These are phyloP conservation scores for Boletus speciosus DNA, from an alignment of 768 basidiomycete species.

Conservation along the genomic window DNA sequence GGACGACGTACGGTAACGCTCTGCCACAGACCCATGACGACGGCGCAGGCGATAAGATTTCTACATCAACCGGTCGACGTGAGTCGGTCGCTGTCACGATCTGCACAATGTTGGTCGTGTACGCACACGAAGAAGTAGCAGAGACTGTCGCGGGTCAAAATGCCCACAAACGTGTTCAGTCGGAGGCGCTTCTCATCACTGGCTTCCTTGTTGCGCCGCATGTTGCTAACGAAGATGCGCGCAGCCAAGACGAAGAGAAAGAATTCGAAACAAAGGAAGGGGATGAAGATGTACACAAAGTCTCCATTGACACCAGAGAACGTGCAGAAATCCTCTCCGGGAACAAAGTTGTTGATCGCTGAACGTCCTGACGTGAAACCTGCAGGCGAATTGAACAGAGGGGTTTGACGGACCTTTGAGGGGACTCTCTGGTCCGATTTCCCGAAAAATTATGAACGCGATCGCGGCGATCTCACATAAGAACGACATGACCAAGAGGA, in stretches of 20 bases:
- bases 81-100: not conserved
- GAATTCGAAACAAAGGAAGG: conserved; percentile 30
- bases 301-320: conserved; percentile 22
- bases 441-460: conserved; percentile 22
- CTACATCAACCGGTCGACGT: conserved; percentile 7
- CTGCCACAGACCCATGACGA: conserved; percentile 29
- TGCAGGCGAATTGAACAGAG: not conserved
- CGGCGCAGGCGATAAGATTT: conserved; percentile 22
- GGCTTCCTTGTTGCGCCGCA: not conserved
- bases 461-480: conserved; percentile 24
- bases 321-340: conserved; percentile 14
- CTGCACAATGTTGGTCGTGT: too few species aligned
- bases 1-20: conserved; percentile 18
- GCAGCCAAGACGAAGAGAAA: conserved; percentile 24
- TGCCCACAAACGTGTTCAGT: conserved; percentile 19
- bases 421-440: conserved; percentile 24
- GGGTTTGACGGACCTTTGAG: conserved; percentile 17
- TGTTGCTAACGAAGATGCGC: conserved; percentile 12
- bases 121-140: conserved; percentile 33
- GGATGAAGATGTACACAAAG: conserved; percentile 29
- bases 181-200: conserved; percentile 1
- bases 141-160: conserved; percentile 29
- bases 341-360: conserved; percentile 9
- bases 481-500: conserved; percentile 19
- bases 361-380: not conserved